Evolutionary conservation across 352 stramenopile genomes (phyloP).

Genomic region (Phytopythium chamaehyphon): DNA sequence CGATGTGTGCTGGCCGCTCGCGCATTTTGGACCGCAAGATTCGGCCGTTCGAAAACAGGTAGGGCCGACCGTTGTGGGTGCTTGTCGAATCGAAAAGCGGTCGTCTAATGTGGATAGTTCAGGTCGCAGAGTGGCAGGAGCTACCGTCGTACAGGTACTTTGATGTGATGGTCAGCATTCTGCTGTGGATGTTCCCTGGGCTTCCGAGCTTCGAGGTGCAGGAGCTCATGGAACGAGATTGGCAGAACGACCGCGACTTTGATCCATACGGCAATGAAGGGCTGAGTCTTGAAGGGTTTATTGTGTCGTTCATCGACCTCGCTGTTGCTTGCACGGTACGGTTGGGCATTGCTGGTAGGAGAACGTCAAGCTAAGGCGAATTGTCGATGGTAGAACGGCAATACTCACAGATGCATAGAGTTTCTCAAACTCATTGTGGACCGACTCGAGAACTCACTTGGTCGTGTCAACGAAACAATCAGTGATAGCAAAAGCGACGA

Average conservation of each 20-base stretch:
- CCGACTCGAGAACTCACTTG: constrained; percentile 30
- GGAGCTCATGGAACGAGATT: constrained; percentile 33
- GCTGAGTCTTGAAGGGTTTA: constrained; percentile 45
- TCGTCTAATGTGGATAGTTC: not conserved
- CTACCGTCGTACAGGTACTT: constrained; percentile 45
- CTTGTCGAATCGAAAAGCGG: not conserved
- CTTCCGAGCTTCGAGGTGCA: constrained; percentile 39
- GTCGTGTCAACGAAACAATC: constrained; percentile 13
- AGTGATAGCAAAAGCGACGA: not conserved
- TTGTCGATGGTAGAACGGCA: constrained; percentile 26
- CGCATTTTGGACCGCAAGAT: constrained; percentile 24
- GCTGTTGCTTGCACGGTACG: constrained; percentile 38
- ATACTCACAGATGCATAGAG: constrained; percentile 33
- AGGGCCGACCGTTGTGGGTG: not conserved
- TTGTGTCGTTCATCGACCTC: constrained; percentile 43
- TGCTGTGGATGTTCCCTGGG: constrained; percentile 52
- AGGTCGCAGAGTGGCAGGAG: constrained; percentile 33
- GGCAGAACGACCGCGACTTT: constrained; percentile 48
- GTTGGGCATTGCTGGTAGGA: too few relatives aligned
- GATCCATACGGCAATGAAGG: constrained; percentile 31
- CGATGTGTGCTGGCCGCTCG: constrained; percentile 45
- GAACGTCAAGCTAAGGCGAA: too few relatives aligned
- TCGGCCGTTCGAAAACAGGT: constrained; percentile 3
- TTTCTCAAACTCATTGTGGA: constrained; percentile 42
- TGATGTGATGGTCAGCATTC: constrained; percentile 31